phyloP scores from a whole-genome alignment of 495 filamentous ascomycete genomes.

The Trichoderma virens region DNA sequence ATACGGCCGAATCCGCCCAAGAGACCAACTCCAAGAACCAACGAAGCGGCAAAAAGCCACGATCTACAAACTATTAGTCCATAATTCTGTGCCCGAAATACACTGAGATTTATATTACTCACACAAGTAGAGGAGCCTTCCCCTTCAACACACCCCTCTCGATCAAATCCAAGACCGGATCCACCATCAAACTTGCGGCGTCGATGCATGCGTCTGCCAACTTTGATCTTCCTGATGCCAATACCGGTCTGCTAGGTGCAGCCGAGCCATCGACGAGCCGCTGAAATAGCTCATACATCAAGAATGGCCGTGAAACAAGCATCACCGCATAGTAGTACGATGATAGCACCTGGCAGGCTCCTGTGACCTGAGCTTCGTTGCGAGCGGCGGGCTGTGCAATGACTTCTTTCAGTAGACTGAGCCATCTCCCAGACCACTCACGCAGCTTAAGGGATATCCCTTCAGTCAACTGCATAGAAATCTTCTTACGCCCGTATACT shows the following conservation, averaged over 20 bases:
- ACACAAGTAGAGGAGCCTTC: conserved; percentile 36
- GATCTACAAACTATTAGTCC: conserved; percentile 20
- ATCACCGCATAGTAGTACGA: conserved; percentile 43
- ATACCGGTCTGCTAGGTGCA: neutral
- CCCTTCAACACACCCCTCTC: conserved; percentile 23
- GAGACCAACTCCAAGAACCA: conserved; percentile 37
- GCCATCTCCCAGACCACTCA: conserved; percentile 36
- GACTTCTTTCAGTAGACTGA: conserved; percentile 25
- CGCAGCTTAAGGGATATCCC: conserved; percentile 38
- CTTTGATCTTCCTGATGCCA: conserved; percentile 26
- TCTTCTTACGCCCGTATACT: conserved; percentile 38
- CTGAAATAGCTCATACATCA: conserved; percentile 39
- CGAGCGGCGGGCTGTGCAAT: conserved; percentile 16
- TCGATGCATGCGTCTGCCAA: conserved; percentile 42
- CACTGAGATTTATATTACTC: conserved; percentile 14
- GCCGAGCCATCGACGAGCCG: conserved; percentile 25
- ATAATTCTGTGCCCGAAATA: neutral
- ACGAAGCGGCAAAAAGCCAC: conserved; percentile 40
- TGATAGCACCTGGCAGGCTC: conserved; percentile 34
- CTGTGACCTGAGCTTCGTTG: conserved; percentile 19
- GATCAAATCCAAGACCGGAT: conserved; percentile 28
- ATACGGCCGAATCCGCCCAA: conserved; percentile 37
- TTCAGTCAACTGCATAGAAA: conserved; percentile 36
- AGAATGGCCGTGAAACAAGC: conserved; percentile 36
- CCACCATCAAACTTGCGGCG: conserved; percentile 38